phyloP scores from a whole-genome alignment of 139 green algal genomes.

The Chlamydomonas urium region DNA sequence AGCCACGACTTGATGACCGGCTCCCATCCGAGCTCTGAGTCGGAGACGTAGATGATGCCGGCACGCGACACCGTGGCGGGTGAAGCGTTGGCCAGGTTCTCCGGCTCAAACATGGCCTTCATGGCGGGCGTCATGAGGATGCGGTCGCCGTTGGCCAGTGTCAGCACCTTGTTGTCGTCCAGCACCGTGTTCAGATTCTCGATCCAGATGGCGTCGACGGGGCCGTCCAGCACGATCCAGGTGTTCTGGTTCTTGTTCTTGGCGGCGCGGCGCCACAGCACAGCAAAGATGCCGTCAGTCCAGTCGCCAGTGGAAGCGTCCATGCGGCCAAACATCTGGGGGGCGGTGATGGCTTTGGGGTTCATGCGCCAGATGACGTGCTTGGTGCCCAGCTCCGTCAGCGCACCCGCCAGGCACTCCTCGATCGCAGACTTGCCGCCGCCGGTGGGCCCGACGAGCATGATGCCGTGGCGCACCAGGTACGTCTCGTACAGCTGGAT shows the following conservation, averaged over 20 bases:
- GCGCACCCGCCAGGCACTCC: slow-evolving; percentile 79
- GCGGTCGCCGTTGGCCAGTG: slow-evolving; percentile 92
- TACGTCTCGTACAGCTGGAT: slow-evolving; percentile 96
- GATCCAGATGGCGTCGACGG: slow-evolving; percentile 97
- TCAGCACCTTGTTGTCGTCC: slow-evolving; percentile 97
- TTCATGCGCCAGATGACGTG: slow-evolving; percentile 92
- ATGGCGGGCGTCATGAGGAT: slow-evolving; percentile 90
- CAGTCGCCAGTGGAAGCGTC: slow-evolving; percentile 90
- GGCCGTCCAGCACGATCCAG: slow-evolving; percentile 94
- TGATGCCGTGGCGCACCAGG: slow-evolving; percentile 89
- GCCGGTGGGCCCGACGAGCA: slow-evolving; percentile 83
- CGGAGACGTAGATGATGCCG: slow-evolving; percentile 94
- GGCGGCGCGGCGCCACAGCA: slow-evolving; percentile 86
- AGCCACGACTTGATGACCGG: slow-evolving; percentile 83
- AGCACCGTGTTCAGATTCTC: slow-evolving; percentile 98
- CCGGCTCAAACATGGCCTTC: slow-evolving; percentile 75
- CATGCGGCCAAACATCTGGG: slow-evolving; percentile 80
- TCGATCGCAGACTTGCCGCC: slow-evolving; percentile 84
- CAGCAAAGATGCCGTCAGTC: slow-evolving; percentile 93
- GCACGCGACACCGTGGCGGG: slow-evolving; percentile 90
- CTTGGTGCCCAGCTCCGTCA: slow-evolving; percentile 82
- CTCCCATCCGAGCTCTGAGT: slow-evolving; percentile 85
- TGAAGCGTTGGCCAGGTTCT: slow-evolving; percentile 93
- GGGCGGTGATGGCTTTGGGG: slow-evolving; percentile 80
- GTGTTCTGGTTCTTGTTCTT: slow-evolving; percentile 91